Evolutionary conservation across 371 early-diverging fungal species (phyloP), one percentile per base, ranked within the genome.

Genomic region (Lichtheimia corymbifera): DNA sequence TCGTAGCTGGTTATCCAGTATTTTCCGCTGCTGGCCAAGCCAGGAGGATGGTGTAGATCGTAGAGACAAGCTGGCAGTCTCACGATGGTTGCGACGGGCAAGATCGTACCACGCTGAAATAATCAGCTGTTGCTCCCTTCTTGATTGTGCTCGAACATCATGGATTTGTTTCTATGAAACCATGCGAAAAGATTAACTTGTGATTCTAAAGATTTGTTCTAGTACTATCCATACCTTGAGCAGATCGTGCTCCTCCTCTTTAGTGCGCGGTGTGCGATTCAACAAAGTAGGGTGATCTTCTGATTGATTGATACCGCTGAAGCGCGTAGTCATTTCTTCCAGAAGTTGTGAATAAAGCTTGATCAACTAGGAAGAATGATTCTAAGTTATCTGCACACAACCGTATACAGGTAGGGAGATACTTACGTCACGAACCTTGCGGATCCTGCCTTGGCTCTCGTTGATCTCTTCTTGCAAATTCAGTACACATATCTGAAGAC

Each of bases 81-180:
- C 90, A 67, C 88, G 67, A 68, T 83, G 77, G 65, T 71, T 81
- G 64, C 83, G 82, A 35, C 77, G 64, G 2, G 77, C 86, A 30
- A 87, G 62, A 55, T 89, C 86, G 64, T 89, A 83, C 92, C 91
- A 92, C 14, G 93, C 91, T 2, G 90, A 85, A 27, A 88, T 74
- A 61, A 95, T 86, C 56, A 91, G 68, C 50, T 73, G 77, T 64
- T 89, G 88, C 61, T 95, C 95, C 50, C 88, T 80, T 52, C 72
- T 86, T 62, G 72, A 84, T 77, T 73, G 83, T 22, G 65, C 80
- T 53, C 76, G 85, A 30, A 87, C 77, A 70, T 90, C 89, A 18
- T 85, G 80, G 35, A 82, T 74, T 73, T 90, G 83, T 67, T 87
- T 83, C 82, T 92, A 78, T 18, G 79, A 30, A 50, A 59, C 59